phyloP scores from a whole-genome alignment of 345 rosid species.

The Stellera chamaejasme region DNA sequence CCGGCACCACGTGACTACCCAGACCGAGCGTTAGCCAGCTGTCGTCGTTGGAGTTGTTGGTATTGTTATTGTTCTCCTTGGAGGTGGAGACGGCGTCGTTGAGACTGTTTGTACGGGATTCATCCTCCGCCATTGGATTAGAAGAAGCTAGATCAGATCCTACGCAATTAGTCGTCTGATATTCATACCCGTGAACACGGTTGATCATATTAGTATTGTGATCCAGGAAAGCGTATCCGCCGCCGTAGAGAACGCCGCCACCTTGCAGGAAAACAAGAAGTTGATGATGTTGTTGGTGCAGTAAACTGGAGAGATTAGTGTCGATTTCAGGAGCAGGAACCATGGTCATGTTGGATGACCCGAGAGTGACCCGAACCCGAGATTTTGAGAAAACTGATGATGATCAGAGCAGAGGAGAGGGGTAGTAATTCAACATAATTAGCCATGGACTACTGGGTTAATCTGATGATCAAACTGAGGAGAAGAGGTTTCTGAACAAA shows the following conservation, averaged over 20 bases:
- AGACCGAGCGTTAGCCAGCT: constrained; percentile 82
- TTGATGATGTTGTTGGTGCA: constrained; percentile 4
- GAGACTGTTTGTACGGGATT: constrained; percentile 59
- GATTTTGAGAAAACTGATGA: constrained; percentile 2
- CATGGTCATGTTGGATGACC: constrained; percentile 56
- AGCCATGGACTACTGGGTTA: constrained; percentile 34
- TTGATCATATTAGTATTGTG: constrained; percentile 28
- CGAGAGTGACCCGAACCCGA: constrained; percentile 19
- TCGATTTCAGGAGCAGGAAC: constrained; percentile 35
- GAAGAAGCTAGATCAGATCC: constrained; percentile 41
- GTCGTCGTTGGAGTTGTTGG: constrained; percentile 27
- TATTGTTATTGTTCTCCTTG: constrained; percentile 39
- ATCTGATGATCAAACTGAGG: constrained; percentile 18
- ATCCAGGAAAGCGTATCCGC: constrained; percentile 15
- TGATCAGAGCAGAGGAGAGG: constrained; percentile 1
- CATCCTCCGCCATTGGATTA: constrained; percentile 74
- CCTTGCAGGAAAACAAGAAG: constrained; percentile 10
- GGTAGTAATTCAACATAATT: constrained; percentile 10
- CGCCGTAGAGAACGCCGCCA: constrained; percentile 20
- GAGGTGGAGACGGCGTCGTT: constrained; percentile 52
- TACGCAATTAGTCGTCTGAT: constrained; percentile 19
- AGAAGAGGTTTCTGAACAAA: constrained; percentile 19
- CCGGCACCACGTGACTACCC: constrained; percentile 28
- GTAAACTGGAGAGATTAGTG: constrained; percentile 18
- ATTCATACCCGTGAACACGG: constrained; percentile 38